phyloP scores from a whole-genome alignment of 768 basidiomycete species.

The Lanmaoa pseudosensibilis region DNA sequence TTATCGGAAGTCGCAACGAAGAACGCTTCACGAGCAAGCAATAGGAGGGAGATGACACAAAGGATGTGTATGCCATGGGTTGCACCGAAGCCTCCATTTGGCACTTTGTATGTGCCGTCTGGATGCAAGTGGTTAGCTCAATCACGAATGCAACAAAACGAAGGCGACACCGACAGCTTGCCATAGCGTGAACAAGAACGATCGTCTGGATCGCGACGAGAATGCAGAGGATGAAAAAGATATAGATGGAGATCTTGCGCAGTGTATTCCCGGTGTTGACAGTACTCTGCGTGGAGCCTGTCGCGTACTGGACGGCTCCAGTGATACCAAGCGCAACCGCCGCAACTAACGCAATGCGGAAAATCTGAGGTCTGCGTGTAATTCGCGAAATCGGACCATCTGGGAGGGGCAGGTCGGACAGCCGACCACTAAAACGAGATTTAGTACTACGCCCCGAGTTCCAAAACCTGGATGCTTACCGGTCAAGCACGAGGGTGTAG shows the following conservation, averaged over 20 bases:
- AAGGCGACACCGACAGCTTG: slow-evolving; percentile 14
- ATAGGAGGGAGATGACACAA: slow-evolving; percentile 23
- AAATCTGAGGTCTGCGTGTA: slow-evolving; percentile 21
- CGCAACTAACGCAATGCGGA: slow-evolving; percentile 26
- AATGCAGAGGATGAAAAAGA: slow-evolving; percentile 31
- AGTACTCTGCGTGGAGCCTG: slow-evolving; percentile 6
- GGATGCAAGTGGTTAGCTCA: slow-evolving; percentile 2
- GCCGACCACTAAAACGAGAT: slow-evolving; percentile 10
- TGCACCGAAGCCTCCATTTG: slow-evolving; percentile 18
- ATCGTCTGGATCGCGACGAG: slow-evolving; percentile 30
- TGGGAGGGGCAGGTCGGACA: slow-evolving; percentile 28
- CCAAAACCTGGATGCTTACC: slow-evolving; percentile 18
- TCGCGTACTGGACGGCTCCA: slow-evolving; percentile 22
- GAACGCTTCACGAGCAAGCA: slow-evolving; percentile 34
- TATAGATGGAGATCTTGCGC: slow-evolving; percentile 25
- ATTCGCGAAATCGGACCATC: slow-evolving; percentile 22
- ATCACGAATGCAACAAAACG: background rate
- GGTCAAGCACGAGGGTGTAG: slow-evolving; percentile 35
- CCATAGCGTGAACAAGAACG: slow-evolving; percentile 17
- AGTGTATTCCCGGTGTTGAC: slow-evolving; percentile 18
- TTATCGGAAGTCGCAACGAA: slow-evolving; percentile 26
- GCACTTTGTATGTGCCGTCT: slow-evolving; percentile 25
- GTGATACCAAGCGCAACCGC: slow-evolving; percentile 29
- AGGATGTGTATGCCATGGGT: slow-evolving; percentile 28
- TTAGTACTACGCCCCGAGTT: background rate